Percentiles rank a stretch among this genome's conserved stretches.
phyloP scores from a whole-genome alignment of 139 green algal species.

The Closterium sp. region DNA sequence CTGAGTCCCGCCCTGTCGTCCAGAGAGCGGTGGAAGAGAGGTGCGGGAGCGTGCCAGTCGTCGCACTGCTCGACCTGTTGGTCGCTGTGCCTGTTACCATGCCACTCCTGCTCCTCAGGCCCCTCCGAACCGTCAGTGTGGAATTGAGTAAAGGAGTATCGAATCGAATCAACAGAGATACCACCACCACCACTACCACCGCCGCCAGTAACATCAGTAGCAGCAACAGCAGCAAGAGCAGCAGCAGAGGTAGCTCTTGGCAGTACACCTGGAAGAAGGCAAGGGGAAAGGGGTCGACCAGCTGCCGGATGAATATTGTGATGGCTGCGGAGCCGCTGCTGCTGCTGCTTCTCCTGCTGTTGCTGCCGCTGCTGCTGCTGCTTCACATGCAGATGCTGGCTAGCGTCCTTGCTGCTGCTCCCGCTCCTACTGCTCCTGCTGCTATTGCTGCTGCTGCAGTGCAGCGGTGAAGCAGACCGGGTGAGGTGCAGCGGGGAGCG shows the following conservation, averaged over 20 bases:
- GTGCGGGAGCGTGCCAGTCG: neutral
- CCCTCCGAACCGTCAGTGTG: neutral
- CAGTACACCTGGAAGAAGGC: neutral
- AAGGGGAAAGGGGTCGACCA: neutral
- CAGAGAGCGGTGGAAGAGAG: neutral
- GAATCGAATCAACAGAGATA: neutral
- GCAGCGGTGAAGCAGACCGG: neutral
- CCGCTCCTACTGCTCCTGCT: neutral
- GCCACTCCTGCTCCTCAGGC: neutral
- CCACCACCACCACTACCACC: neutral
- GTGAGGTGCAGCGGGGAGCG: neutral
- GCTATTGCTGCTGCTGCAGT: neutral
- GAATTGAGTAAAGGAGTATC: neutral
- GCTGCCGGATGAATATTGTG: neutral
- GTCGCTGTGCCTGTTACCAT: too few relatives aligned
- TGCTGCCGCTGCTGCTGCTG: neutral
- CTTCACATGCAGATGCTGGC: neutral
- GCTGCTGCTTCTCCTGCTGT: neutral
- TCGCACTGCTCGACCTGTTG: too few relatives aligned
- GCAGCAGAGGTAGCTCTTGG: neutral
- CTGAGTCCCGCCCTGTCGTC: neutral
- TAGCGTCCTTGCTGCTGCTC: neutral
- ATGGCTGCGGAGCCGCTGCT: neutral
- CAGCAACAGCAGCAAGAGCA: neutral
- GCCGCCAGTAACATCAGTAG: too few relatives aligned